These are phyloP conservation scores for Colletotrichum sp. DNA, from an alignment of 2,329 filamentous ascomycete species.

Conservation along the genomic window DNA sequence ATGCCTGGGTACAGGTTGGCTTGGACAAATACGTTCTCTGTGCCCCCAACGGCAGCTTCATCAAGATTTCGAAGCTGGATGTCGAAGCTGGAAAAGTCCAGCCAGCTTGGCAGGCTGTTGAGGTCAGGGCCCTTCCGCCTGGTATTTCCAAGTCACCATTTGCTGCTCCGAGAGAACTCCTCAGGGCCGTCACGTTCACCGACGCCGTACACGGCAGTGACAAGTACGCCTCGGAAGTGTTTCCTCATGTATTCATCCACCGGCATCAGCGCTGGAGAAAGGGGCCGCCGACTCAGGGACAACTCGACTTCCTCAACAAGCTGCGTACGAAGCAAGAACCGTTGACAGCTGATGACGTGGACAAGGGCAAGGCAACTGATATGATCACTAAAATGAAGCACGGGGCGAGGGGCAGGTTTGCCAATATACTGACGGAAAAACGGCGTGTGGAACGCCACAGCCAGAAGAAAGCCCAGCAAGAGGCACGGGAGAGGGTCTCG, in stretches of 20 bases:
- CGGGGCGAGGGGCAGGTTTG: conserved; percentile 73
- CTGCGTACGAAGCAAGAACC: conserved; percentile 59
- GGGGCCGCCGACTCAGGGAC: conserved; percentile 65
- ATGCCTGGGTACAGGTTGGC: conserved; percentile 85
- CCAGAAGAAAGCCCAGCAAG: conserved; percentile 41
- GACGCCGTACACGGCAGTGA: conserved; percentile 87
- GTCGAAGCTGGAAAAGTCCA: background rate
- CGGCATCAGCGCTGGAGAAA: conserved; percentile 74
- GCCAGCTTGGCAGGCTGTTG: conserved; percentile 47
- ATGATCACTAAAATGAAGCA: conserved; percentile 94
- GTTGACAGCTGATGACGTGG: conserved; percentile 63
- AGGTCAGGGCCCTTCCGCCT: conserved; percentile 52
- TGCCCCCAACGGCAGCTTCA: conserved; percentile 66
- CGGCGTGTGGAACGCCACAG: conserved; percentile 48
- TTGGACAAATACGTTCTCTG: conserved; percentile 74
- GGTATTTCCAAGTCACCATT: conserved; percentile 62
- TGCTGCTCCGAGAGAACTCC: conserved; percentile 72
- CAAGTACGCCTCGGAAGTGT: conserved; percentile 73
- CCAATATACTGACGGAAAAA: conserved; percentile 56
- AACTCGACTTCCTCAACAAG: conserved; percentile 75
- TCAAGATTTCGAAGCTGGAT: conserved; percentile 55
- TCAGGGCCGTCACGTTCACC: conserved; percentile 68
- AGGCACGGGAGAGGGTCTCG: conserved; percentile 53
- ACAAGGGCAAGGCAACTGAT: conserved; percentile 82
- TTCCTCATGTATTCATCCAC: conserved; percentile 70